These are phyloP conservation scores for Gossypium stocksii DNA, from an alignment of 345 rosid genomes.

Conservation along the genomic window DNA sequence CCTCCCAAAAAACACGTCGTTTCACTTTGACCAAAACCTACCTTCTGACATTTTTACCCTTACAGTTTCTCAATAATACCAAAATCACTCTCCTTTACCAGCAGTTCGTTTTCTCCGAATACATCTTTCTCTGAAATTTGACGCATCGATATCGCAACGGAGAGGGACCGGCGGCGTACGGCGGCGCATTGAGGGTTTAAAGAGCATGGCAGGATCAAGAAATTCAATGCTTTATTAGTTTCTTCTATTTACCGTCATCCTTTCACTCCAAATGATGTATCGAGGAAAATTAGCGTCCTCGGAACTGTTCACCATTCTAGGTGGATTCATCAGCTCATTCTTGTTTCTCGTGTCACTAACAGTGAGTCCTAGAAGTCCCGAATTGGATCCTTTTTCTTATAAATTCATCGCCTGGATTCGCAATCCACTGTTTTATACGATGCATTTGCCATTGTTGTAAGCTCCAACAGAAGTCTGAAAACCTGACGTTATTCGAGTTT, in stretches of 20 bases:
- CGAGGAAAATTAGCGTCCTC: conserved; percentile 71
- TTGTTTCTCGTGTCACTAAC: conserved; percentile 66
- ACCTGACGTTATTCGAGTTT: too few species aligned
- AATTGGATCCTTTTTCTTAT: not conserved
- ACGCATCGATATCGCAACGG: not conserved
- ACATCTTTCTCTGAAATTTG: not conserved
- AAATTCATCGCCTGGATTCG: not conserved
- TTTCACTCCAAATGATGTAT: conserved; percentile 71
- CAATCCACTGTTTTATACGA: not conserved
- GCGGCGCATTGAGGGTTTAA: not conserved
- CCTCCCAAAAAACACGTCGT: not conserved
- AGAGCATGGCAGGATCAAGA: conserved; percentile 62
- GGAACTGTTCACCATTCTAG: conserved; percentile 75
- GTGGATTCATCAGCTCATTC: conserved; percentile 82
- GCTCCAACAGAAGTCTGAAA: not conserved
- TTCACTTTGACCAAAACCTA: not conserved
- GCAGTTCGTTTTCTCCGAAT: not conserved
- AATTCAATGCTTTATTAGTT: conserved; percentile 69
- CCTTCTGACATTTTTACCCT: not conserved
- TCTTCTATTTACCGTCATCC: conserved; percentile 54
- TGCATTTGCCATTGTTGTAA: not conserved
- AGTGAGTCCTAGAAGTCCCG: conserved; percentile 34
- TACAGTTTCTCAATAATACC: not conserved
- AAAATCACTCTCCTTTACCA: not conserved
- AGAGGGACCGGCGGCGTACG: not conserved